Conservation (phyloP, 2,329 filamentous ascomycete species). For the Sporothrix dimorphospora region DNA sequence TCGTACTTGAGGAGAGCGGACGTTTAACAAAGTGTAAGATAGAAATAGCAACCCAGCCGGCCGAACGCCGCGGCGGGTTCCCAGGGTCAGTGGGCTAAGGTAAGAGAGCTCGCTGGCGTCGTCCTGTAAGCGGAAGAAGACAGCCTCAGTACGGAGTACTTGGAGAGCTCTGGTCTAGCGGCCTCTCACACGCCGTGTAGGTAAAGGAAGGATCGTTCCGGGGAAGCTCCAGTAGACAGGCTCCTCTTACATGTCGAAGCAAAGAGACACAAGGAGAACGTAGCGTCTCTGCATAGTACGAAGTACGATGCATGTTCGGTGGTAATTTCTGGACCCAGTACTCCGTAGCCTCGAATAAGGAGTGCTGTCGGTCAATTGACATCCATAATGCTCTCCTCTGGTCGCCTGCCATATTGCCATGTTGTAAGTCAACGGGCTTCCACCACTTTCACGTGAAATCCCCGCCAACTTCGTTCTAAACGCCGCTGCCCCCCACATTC, state of each 20-base stretch:
- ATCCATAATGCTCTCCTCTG: too few relatives aligned
- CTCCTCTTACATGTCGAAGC: too few relatives aligned
- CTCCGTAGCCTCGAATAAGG: too few relatives aligned
- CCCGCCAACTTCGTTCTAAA: neutral
- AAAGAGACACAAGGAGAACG: too few relatives aligned
- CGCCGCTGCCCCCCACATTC: neutral
- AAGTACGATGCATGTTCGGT: too few relatives aligned
- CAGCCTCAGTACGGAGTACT: neutral
- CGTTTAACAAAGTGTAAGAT: too few relatives aligned
- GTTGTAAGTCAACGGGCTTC: neutral
- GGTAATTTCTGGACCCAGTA: too few relatives aligned
- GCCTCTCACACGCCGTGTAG: neutral
- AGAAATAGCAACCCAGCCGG: neutral
- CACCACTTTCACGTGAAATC: slow-evolving; percentile 7
- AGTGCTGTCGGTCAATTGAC: too few relatives aligned
- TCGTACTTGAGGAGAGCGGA: too few relatives aligned
- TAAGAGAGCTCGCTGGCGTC: neutral
- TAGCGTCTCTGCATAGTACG: too few relatives aligned
- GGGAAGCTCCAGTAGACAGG: neutral
- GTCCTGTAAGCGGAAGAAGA: neutral
- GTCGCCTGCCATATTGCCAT: too few relatives aligned
- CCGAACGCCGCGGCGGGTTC: neutral
- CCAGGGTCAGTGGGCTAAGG: neutral
- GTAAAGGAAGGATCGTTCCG: slow-evolving; percentile 20
- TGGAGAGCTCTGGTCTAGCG: neutral